These are phyloP conservation scores for Stentor coeruleus DNA, from an alignment of 73 alveolate genomes.

Conservation along the genomic window DNA sequence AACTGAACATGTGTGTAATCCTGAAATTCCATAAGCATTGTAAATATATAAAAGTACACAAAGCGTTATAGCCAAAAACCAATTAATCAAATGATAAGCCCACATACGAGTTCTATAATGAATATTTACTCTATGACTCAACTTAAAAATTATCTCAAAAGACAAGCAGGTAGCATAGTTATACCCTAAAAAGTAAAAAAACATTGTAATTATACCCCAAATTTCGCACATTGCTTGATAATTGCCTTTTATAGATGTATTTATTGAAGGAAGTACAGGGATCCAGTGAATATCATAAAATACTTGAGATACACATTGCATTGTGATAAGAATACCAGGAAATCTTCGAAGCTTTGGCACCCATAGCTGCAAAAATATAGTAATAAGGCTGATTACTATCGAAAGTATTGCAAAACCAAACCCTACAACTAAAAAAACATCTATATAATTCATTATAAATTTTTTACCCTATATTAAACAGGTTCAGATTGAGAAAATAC, in stretches of 20 bases:
- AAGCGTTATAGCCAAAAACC: not conserved
- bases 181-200: not conserved
- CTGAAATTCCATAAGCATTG: not conserved
- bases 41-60: not conserved
- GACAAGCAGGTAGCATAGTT: not conserved
- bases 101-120: not conserved
- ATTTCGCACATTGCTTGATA: not conserved
- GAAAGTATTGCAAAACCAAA: not conserved
- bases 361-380: not conserved
- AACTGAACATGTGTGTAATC: not conserved
- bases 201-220: not conserved
- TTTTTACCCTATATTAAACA: too few species aligned
- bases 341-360: not conserved
- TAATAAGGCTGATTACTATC: not conserved
- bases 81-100: not conserved
- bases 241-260: not conserved
- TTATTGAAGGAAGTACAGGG: not conserved
- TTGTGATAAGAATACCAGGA: conserved; percentile 7
- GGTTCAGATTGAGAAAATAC: too few species aligned
- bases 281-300: not conserved
- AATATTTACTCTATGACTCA: not conserved
- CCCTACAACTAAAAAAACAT: too few species aligned
- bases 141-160: not conserved
- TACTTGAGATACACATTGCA: not conserved
- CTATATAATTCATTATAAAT: too few species aligned